phyloP scores from a whole-genome alignment of 306 rosid species.

The Prosopis cineraria region DNA sequence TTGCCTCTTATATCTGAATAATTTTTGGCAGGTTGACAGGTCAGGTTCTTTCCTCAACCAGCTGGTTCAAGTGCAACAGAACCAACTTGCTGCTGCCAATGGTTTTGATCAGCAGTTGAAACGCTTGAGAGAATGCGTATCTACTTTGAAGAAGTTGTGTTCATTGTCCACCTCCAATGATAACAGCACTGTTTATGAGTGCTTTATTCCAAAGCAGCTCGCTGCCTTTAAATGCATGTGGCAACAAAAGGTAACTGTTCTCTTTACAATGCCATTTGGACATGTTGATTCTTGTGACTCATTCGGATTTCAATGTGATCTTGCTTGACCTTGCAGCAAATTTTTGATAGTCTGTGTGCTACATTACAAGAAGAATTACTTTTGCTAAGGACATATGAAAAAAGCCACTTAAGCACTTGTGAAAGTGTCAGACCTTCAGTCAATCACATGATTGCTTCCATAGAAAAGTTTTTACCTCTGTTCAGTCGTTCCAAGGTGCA shows the following conservation, averaged over 20 bases:
- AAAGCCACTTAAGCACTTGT: constrained; percentile 65
- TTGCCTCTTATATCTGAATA: background rate
- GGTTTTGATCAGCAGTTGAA: constrained; percentile 65
- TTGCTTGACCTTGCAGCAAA: constrained; percentile 60
- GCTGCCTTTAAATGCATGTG: constrained; percentile 70
- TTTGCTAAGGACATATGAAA: constrained; percentile 57
- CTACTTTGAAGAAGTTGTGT: constrained; percentile 59
- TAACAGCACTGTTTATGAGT: constrained; percentile 31
- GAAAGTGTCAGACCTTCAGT: constrained; percentile 50
- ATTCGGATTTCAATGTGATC: background rate
- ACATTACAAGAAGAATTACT: constrained; percentile 58
- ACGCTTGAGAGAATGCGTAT: constrained; percentile 53
- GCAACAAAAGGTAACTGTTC: constrained; percentile 75
- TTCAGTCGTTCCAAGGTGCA: constrained; percentile 73
- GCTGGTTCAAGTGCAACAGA: constrained; percentile 68
- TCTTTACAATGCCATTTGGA: background rate
- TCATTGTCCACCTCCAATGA: constrained; percentile 44
- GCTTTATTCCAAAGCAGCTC: constrained; percentile 54
- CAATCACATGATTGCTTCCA: constrained; percentile 49
- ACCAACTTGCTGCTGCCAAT: constrained; percentile 63
- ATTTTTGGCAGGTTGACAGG: constrained; percentile 60
- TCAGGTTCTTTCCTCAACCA: constrained; percentile 70
- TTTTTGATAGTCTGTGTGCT: constrained; percentile 69
- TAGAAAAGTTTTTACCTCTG: constrained; percentile 60
- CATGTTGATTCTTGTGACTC: constrained; percentile 18